These are phyloP conservation scores for Irpex sp. DNA, from an alignment of 1,284 basidiomycete species.

Conservation along the genomic window DNA sequence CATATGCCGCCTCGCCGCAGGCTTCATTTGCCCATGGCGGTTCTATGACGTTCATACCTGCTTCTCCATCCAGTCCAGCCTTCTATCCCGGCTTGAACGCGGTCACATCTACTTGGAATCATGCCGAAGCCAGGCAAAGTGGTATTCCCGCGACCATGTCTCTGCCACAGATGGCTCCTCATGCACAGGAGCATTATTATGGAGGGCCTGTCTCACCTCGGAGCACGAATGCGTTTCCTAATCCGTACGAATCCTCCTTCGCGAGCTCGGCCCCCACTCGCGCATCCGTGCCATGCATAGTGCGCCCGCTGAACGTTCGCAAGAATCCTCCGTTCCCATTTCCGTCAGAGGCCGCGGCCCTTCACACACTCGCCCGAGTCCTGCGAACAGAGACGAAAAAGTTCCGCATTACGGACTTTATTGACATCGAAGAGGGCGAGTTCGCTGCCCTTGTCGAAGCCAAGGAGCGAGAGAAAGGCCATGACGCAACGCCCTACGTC, in stretches of 20 bases:
- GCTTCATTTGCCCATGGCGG: neutral
- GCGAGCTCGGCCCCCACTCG: neutral
- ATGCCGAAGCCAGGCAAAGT: neutral
- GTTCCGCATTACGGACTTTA: slow-evolving; percentile 21
- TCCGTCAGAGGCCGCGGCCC: slow-evolving; percentile 13
- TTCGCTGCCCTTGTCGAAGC: slow-evolving; percentile 26
- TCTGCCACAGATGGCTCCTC: slow-evolving; percentile 11
- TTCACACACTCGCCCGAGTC: slow-evolving; percentile 19
- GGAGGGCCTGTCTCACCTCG: slow-evolving; percentile 17
- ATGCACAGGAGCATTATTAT: slow-evolving; percentile 25
- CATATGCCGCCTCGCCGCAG: neutral
- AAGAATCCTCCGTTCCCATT: slow-evolving; percentile 14
- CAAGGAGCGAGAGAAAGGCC: slow-evolving; percentile 21
- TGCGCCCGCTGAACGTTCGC: neutral
- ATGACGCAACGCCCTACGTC: slow-evolving; percentile 1
- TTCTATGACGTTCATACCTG: neutral
- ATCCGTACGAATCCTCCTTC: neutral
- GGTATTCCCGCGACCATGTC: neutral
- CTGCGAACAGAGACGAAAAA: slow-evolving; percentile 19
- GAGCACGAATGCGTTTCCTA: neutral
- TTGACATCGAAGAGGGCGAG: slow-evolving; percentile 31
- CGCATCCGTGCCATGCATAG: neutral
- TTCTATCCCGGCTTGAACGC: neutral
- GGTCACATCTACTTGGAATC: neutral
- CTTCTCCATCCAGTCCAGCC: neutral